phyloP scores from a whole-genome alignment of 2,329 filamentous ascomycete genomes.

The Colletotrichum sp. region DNA sequence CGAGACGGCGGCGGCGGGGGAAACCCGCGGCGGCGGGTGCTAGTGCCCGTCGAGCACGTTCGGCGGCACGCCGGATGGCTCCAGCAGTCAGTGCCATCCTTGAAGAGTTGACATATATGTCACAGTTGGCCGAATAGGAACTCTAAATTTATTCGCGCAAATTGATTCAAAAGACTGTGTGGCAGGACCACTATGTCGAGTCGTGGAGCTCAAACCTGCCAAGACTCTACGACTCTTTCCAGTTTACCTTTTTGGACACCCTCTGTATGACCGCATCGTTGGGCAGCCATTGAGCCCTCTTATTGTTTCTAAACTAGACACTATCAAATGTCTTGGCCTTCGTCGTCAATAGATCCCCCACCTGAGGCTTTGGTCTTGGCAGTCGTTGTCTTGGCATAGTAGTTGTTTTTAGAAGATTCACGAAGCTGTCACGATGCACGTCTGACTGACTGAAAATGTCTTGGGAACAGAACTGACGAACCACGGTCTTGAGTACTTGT shows the following conservation, averaged over 20 bases:
- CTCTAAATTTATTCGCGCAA: neutral
- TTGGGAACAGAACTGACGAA: neutral
- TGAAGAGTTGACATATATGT: neutral
- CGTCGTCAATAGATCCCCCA: neutral
- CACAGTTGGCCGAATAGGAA: neutral
- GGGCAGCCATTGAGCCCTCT: neutral
- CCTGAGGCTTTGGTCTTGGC: neutral
- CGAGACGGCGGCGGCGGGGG: neutral
- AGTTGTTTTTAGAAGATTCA: slow-evolving; percentile 2
- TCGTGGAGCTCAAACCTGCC: slow-evolving; percentile 14
- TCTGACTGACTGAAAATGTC: neutral
- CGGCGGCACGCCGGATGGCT: neutral
- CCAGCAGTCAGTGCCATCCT: neutral
- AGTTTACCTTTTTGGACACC: neutral
- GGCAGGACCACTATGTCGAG: neutral
- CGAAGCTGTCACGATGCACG: neutral
- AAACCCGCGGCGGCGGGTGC: neutral
- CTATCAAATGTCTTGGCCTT: slow-evolving; percentile 2
- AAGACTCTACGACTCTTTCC: neutral
- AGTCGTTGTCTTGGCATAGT: neutral
- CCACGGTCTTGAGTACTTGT: neutral
- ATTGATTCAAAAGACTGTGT: neutral
- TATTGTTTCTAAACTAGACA: neutral
- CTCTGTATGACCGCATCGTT: neutral
- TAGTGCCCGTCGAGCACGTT: neutral